Percentiles rank a stretch among this genome's conserved stretches.
Conservation (phyloP, 768 basidiomycete genomes). For the Lactarius pseudohatsudake region DNA sequence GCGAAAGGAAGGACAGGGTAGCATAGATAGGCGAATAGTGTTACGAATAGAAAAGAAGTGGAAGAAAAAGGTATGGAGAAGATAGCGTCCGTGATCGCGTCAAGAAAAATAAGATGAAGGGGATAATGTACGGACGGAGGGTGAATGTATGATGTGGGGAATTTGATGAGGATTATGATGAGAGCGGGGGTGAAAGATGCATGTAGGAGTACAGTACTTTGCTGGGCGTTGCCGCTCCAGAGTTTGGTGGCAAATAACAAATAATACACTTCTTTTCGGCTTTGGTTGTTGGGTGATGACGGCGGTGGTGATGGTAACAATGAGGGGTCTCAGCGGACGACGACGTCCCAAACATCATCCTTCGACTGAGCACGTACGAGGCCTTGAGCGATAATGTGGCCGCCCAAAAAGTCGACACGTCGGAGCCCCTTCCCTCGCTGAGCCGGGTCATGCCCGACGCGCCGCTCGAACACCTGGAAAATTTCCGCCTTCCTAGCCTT, state of each 20-base stretch:
- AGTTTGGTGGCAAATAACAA: constrained; percentile 18
- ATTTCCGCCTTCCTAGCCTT: constrained; percentile 13
- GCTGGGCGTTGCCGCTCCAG: background rate
- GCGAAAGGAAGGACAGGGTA: background rate
- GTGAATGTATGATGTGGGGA: background rate
- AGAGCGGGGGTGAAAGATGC: constrained; percentile 20
- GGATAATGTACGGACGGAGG: background rate
- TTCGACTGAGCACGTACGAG: constrained; percentile 26
- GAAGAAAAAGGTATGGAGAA: constrained; percentile 5
- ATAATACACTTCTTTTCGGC: constrained; percentile 24
- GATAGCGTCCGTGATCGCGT: constrained; percentile 12
- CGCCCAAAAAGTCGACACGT: constrained; percentile 17
- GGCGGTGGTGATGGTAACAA: background rate
- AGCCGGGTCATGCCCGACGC: constrained; percentile 10
- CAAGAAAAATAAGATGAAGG: constrained; percentile 17
- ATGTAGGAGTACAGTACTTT: constrained; percentile 24
- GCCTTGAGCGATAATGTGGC: constrained; percentile 11
- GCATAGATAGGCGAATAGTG: constrained; percentile 25
- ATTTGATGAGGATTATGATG: constrained; percentile 24
- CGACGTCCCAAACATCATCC: constrained; percentile 20
- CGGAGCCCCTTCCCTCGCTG: constrained; percentile 24
- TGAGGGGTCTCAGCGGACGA: background rate
- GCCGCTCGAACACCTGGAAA: constrained; percentile 13
- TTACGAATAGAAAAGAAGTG: constrained; percentile 22
- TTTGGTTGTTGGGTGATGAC: constrained; percentile 7